Base-by-base conservation (phyloP, 805 yeast species). In the Candida quercuum region DNA sequence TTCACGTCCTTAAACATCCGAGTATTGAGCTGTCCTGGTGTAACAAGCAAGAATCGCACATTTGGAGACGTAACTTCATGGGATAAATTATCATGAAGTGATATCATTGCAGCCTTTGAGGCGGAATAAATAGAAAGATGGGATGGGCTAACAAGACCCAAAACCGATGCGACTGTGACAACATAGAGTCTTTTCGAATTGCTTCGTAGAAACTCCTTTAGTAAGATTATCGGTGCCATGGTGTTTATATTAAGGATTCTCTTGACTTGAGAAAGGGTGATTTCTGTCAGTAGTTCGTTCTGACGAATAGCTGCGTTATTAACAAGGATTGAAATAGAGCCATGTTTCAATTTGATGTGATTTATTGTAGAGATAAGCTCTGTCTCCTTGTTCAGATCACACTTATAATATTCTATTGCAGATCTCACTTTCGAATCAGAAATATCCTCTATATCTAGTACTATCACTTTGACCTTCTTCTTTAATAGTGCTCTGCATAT, bases 11-110 rank as follows among this genome's bases (percentile, higher is more conserved):
- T 60, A 52, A 89, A 89, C 86, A 89, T 71, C 3, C 58, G 52
- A 0, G 96, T 86, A 39, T 74, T 73, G 42, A 89, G 53, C 55
- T 89, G 97, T 0, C 97, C 97, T 0, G 96, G 93, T 37, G 86
- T 72, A 0, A 87, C 75, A 17, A 89, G 63, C 36, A 89, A 61
- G 1, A 93, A 82, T 47, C 84, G 74, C 25, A 86, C 74, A 8
- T 85, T 80, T 32, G 60, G 61, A 25, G 69, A 59, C 0, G 76
- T 73, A 1, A 81, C 51, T 57, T 89, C 96, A 48, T 77, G 81
- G 0, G 86, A 77, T 25, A 86, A 64, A 0, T 93, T 79, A 56
- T 88, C 96, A 52, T 87, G 96, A 11, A 88, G 59, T 1, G 94
- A 88, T 32, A 87, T 73, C 13, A 86, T 57, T 0, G 95, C 93